Evolutionary conservation across 257 asterid species (phyloP), one percentile per base, ranked within the genome.

Genomic region (Rauvolfia tetraphylla): DNA sequence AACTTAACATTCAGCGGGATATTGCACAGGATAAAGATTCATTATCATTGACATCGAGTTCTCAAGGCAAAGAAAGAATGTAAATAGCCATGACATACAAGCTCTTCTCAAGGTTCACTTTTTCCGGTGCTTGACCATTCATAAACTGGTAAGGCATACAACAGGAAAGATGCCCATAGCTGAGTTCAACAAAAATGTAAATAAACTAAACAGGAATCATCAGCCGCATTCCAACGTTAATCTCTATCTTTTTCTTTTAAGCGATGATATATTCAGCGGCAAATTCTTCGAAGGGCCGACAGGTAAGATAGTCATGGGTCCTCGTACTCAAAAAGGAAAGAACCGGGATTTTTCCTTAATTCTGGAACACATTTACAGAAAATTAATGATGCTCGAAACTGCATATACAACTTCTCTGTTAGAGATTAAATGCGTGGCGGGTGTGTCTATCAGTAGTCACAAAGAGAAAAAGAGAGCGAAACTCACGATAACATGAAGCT

Each of bases 401-500:
- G 70, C 39, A 48, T 2, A 71, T 67, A 6, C 27, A 1, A 33
- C 0, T 51, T 41, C 33, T 22, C 69, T 18, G 48, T n/a, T n/a
- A n/a, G n/a, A n/a, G n/a, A n/a, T n/a, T n/a, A n/a, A n/a, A 14
- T 65, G 71, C 49, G 53, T 49, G 68, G 14, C 1, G 5, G n/a
- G 68, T 63, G 36, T 65, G 15, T 0, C 1, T 31, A 23, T 22
- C 31, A n/a, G n/a, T n/a, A 33, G 27, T 20, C 13, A 63, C 57
- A 72, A 25, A 75, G 38, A 66, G 74, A 73, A 73, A 79, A 68
- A 68, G 77, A 75, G 78, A 77, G 54, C 79, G 68, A 76, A 62
- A 86, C 84, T 86, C 85, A 88, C 97, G 63, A 33, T 83, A 83
- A 56, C 81, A 76, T 53, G 68, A 78, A 70, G 74, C 42, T 8